Base-by-base conservation (phyloP, 2,329 filamentous ascomycete species). In the Monosporascus sp. region DNA sequence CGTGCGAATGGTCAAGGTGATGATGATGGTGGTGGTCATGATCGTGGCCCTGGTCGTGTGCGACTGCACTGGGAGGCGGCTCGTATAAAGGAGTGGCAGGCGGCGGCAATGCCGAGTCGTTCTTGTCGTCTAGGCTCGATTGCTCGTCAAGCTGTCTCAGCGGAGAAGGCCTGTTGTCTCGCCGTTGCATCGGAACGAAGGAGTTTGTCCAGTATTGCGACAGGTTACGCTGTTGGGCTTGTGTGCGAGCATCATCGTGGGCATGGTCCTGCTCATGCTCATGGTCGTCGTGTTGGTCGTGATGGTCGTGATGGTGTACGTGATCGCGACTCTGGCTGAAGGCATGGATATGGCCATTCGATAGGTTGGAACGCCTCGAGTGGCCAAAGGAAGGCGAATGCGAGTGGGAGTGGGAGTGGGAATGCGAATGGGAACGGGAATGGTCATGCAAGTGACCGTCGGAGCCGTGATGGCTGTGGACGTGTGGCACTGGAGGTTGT, bases 401-500 rank as follows among this genome's bases (percentile, higher is more conserved):
- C 25, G 65, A 61, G 51, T 72, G 70, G 14, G 65, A 60, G 54
- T 72, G 72, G 7, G 64, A 58, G 36, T 66, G 71, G 8, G 72
- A 70, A 43, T 70, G 68, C 14, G 69, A 66, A 51, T 66, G 62
- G 1, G 63, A 59, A 49, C 14, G 38, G 17, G 38, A 41, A 38
- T 41, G 48, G 24, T 17, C 11, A 52, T 70, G 68, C 7, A 72
- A 69, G 51, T 70, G 69, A 15, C 70, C 63, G 50, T 73, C 73
- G 7, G 71, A 66, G 59, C 43, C 43, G 20, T 46, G 43, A 27
- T 76, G 65, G 31, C 58, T 62, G 22, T 66, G 60, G 22, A 55
- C 60, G 54, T 72, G 67, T 50, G 76, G 74, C 46, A 80, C 66
- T 39, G 77, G 71, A 37, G 78, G 72, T 37, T 77, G 74, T n/a